Conservation (phyloP, 371 early-diverging fungal genomes). For the Fennellomyces sp. region DNA sequence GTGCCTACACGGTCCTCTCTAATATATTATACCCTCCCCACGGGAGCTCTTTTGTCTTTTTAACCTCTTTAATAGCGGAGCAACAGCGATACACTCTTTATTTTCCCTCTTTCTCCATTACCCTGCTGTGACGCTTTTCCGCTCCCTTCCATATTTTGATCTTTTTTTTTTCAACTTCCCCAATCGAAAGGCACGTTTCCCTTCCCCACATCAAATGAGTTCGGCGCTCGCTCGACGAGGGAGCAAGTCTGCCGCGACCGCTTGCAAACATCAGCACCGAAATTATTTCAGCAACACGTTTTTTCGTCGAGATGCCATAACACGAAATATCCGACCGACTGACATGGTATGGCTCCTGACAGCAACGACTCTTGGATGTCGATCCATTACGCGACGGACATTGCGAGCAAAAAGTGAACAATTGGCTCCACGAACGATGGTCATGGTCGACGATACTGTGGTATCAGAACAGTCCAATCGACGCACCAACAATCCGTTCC, state of each 20-base stretch:
- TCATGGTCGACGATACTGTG: neutral
- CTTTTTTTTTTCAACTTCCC: too few species aligned
- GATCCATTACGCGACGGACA: slow-evolving; percentile 1
- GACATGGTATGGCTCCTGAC: slow-evolving; percentile 13
- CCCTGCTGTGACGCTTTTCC: too few species aligned
- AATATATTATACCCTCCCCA: too few species aligned
- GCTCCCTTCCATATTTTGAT: too few species aligned
- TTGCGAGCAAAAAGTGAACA: neutral
- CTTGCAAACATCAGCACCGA: slow-evolving; percentile 7
- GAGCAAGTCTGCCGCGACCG: slow-evolving; percentile 11
- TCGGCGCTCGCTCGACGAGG: slow-evolving; percentile 16
- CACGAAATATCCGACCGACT: slow-evolving; percentile 1
- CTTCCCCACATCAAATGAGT: too few species aligned
- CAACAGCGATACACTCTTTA: too few species aligned
- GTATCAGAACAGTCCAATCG: neutral
- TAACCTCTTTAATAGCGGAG: too few species aligned
- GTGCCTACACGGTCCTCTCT: too few species aligned
- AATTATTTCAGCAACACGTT: neutral
- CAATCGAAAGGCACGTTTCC: too few species aligned
- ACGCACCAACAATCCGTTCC: slow-evolving; percentile 7
- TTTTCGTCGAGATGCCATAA: neutral
- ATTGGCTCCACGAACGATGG: neutral
- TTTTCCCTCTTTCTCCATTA: too few species aligned
- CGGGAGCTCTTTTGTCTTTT: too few species aligned
- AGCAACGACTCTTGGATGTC: slow-evolving; percentile 4